Evolutionary conservation across 176 grass and related monocot genomes (phyloP), one percentile per base, ranked within the genome.

Genomic region (Ampelocalamus luodianensis): DNA sequence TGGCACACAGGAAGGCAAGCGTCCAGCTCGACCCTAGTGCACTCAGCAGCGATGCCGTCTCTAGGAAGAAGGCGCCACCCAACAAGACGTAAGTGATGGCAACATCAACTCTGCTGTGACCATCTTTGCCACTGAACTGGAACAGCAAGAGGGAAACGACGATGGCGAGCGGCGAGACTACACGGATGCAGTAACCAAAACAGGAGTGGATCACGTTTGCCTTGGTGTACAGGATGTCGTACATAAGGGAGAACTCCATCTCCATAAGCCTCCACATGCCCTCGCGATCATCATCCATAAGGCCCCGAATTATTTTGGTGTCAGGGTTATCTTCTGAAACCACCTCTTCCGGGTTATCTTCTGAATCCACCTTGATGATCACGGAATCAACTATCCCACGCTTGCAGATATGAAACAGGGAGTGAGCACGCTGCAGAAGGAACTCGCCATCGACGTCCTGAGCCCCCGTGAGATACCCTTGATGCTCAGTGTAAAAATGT

Each of bases 201-300:
- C 32, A n/a, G n/a, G 50, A 74, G 67, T 89, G 74, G 15, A 87
- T 72, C 1, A 83, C 72, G 4, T 40, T 11, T 9, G 83, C 71
- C 71, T 92, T 92, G 72, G 91, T 92, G 84, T 92, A 83, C 17
- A 92, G 84, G 20, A 92, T 66, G 1, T 88, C 86, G 65, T 83
- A 88, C 39, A 80, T 27, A 2, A 92, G 73, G 2, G 82, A 83
- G 11, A 92, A 48, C 60, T 89, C 87, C 26, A 86, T 62, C 55
- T 86, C 32, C 32, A 34, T 34, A 1, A 34, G 1, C 32, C 1
- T 34, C 32, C 32, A n/a, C n/a, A n/a, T n/a, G n/a, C n/a, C n/a
- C n/a, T n/a, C n/a, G n/a, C n/a, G n/a, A n/a, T n/a, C n/a, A n/a
- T n/a, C n/a, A n/a, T n/a, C n/a, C n/a, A n/a, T n/a, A 34, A 34